Evolutionary conservation across 1,284 basidiomycete species (phyloP).

Genomic region (Mycocalia duriaeana): DNA sequence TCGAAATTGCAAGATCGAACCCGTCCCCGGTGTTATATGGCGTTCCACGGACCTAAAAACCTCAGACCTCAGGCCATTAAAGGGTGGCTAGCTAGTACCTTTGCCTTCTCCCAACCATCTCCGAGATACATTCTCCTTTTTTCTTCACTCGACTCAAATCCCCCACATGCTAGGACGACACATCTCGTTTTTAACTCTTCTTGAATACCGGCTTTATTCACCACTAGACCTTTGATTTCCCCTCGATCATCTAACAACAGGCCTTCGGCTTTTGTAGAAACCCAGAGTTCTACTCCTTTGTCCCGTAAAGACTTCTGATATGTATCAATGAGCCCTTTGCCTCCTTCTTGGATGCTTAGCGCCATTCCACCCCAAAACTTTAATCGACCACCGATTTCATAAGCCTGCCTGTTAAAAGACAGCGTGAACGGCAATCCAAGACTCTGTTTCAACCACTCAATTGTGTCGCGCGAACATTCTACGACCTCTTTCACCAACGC

Average conservation of each 20-base stretch:
- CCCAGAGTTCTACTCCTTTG: constrained; percentile 52
- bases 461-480: constrained; percentile 46
- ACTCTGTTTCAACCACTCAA: constrained; percentile 49
- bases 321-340: constrained; percentile 61
- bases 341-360: constrained; percentile 54
- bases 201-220: constrained; percentile 32
- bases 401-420: constrained; percentile 63
- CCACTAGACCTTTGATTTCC: constrained; percentile 40
- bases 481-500: constrained; percentile 49
- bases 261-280: constrained; percentile 46
- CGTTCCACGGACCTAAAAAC: constrained; percentile 57
- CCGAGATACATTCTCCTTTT: constrained; percentile 52
- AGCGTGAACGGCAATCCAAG: constrained; percentile 53
- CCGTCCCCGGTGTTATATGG: constrained; percentile 67
- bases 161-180: constrained; percentile 60
- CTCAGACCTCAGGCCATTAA: background rate
- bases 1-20: constrained; percentile 41
- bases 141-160: constrained; percentile 54
- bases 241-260: constrained; percentile 35
- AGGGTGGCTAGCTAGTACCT: constrained; percentile 29
- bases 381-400: constrained; percentile 53
- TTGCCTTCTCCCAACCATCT: constrained; percentile 48
- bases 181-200: constrained; percentile 33
- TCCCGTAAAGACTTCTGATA: constrained; percentile 45
- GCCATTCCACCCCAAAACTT: constrained; percentile 69